Evolutionary conservation across 148 eudicot genomes (phyloP).

Genomic region (Fagopyrum tataricum): DNA sequence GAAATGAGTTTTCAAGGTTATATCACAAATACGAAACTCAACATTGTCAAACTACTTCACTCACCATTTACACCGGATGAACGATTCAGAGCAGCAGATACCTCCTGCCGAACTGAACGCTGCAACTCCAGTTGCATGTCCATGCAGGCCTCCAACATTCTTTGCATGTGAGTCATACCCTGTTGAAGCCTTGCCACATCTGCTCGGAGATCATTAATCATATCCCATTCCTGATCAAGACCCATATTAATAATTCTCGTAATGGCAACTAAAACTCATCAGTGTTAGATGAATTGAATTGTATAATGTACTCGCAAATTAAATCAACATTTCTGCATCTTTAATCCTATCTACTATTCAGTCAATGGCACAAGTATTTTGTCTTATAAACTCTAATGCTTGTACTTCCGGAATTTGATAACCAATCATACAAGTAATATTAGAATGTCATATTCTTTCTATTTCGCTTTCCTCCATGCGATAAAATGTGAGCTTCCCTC

Average conservation of each 20-base stretch:
- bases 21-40: neutral
- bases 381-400: neutral
- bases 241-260: neutral
- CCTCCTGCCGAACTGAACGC: conserved; percentile 95
- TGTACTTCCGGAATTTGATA: neutral
- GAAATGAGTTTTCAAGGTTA: conserved; percentile 10
- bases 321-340: neutral
- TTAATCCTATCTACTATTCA: neutral
- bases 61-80: conserved; percentile 61
- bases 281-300: neutral
- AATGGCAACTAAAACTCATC: neutral
- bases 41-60: neutral
- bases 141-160: conserved; percentile 97
- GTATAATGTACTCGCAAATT: neutral
- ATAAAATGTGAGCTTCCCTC: neutral
- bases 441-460: neutral
- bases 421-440: neutral
- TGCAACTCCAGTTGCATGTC: conserved; percentile 99
- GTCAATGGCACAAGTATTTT: neutral
- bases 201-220: conserved; percentile 81
- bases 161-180: conserved; percentile 98
- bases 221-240: conserved; percentile 79
- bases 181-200: conserved; percentile 94
- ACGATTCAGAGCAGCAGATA: conserved; percentile 90
- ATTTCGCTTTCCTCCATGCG: neutral